phyloP scores from a whole-genome alignment of 106 monocot genomes.

The Platanthera guangdongensis region DNA sequence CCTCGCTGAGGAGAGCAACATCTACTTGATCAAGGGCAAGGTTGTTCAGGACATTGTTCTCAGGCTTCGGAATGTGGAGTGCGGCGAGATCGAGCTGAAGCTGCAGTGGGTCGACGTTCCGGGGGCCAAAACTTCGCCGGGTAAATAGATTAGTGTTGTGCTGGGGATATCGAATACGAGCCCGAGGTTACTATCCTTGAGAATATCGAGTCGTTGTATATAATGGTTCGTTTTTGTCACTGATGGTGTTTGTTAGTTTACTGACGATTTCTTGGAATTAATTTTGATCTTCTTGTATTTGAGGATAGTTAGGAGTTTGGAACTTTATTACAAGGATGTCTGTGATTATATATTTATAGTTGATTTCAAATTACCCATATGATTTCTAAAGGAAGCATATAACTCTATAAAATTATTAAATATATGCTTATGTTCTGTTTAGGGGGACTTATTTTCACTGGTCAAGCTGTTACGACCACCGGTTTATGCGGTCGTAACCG shows the following conservation, averaged over 20 bases:
- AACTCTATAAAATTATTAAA: too few relatives aligned
- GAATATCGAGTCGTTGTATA: background rate
- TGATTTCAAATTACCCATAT: too few relatives aligned
- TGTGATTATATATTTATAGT: too few relatives aligned
- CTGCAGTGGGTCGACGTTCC: conserved; percentile 43
- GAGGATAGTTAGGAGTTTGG: background rate
- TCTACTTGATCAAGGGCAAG: conserved; percentile 29
- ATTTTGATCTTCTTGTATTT: background rate
- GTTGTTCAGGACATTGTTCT: conserved; percentile 43
- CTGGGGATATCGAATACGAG: background rate
- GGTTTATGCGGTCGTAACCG: too few relatives aligned
- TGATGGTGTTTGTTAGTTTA: background rate
- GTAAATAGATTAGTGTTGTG: background rate
- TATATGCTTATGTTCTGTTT: too few relatives aligned
- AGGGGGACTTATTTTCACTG: too few relatives aligned
- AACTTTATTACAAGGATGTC: too few relatives aligned
- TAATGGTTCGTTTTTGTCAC: background rate
- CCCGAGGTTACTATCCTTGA: background rate
- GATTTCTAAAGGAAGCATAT: too few relatives aligned
- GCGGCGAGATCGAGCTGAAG: conserved; percentile 47
- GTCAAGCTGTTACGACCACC: too few relatives aligned
- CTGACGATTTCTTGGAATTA: background rate
- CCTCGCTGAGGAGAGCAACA: conserved; percentile 42
- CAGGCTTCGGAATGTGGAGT: conserved; percentile 41
- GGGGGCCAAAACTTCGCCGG: background rate